Evolutionary conservation across 2,329 filamentous ascomycete species (phyloP).

Genomic region (Venturia oleaginea): DNA sequence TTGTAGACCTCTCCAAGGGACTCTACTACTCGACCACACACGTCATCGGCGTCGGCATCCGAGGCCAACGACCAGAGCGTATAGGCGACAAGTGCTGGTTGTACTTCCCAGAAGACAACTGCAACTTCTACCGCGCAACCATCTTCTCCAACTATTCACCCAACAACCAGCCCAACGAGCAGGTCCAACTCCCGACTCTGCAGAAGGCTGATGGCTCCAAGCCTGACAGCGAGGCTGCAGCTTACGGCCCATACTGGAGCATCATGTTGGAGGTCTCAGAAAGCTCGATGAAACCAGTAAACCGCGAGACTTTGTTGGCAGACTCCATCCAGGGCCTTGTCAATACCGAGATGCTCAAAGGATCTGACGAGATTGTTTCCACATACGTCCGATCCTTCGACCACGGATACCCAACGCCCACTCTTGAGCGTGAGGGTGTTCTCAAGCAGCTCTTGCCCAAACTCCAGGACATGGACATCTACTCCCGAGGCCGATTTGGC

Average conservation of each 20-base stretch:
- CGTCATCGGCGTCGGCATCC: slow-evolving; percentile 91
- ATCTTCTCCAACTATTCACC: slow-evolving; percentile 99
- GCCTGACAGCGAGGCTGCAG: slow-evolving; percentile 59
- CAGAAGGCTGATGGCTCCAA: slow-evolving; percentile 81
- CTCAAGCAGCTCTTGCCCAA: slow-evolving; percentile 88
- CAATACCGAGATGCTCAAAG: slow-evolving; percentile 94
- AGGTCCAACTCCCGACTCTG: slow-evolving; percentile 76
- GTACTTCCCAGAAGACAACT: slow-evolving; percentile 98
- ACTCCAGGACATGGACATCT: slow-evolving; percentile 84
- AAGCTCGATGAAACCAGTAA: slow-evolving; percentile 88
- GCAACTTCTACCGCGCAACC: slow-evolving; percentile 97
- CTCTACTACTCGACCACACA: slow-evolving; percentile 97
- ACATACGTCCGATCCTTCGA: slow-evolving; percentile 98
- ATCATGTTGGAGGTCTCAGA: slow-evolving; percentile 99
- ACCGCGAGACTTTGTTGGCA: slow-evolving; percentile 72
- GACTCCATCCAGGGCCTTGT: slow-evolving; percentile 94
- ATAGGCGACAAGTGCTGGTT: slow-evolving; percentile 99
- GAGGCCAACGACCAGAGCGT: slow-evolving; percentile 81
- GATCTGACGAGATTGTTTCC: slow-evolving; percentile 89
- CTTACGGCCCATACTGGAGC: slow-evolving; percentile 96
- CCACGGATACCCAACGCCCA: slow-evolving; percentile 94
- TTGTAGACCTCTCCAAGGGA: slow-evolving; percentile 74
- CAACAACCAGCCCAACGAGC: slow-evolving; percentile 83
- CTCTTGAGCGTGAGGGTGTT: slow-evolving; percentile 89
- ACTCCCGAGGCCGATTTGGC: slow-evolving; percentile 92